phyloP scores from a whole-genome alignment of 768 basidiomycete species.

The Xanthoconium purpureum region DNA sequence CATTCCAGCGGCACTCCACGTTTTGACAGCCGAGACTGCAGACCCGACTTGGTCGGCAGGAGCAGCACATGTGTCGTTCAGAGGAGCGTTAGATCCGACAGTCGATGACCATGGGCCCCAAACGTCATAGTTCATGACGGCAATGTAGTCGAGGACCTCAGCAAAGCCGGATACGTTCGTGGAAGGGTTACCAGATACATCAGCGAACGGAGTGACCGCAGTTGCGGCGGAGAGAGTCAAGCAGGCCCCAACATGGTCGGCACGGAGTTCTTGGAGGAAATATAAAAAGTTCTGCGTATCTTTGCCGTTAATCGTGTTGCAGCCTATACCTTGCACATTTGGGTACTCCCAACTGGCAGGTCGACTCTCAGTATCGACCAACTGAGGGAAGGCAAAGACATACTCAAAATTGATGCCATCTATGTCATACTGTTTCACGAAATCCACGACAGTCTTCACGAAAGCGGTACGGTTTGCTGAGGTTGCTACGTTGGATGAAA shows the following conservation, averaged over 20 bases:
- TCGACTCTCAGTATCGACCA: neutral
- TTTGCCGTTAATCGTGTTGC: conserved; percentile 52
- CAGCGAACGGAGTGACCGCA: conserved; percentile 63
- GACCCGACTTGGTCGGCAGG: conserved; percentile 62
- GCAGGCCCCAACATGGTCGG: conserved; percentile 44
- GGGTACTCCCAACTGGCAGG: conserved; percentile 84
- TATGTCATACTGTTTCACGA: conserved; percentile 48
- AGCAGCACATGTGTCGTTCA: conserved; percentile 70
- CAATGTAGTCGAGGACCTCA: conserved; percentile 61
- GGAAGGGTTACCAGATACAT: conserved; percentile 55
- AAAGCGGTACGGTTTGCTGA: conserved; percentile 59
- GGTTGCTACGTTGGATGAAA: conserved; percentile 59
- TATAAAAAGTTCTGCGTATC: conserved; percentile 77
- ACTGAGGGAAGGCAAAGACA: neutral
- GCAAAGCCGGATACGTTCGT: conserved; percentile 71
- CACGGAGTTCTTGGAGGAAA: conserved; percentile 70
- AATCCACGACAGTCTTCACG: conserved; percentile 47
- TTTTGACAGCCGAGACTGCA: conserved; percentile 63
- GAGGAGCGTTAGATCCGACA: conserved; percentile 78
- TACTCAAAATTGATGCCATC: conserved; percentile 50
- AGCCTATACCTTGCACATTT: conserved; percentile 57
- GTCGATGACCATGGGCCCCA: conserved; percentile 50
- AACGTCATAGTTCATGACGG: conserved; percentile 66
- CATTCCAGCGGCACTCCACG: conserved; percentile 77
- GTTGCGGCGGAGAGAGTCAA: conserved; percentile 72